A percentile compares a stretch with the other conserved stretches of the same genome.
phyloP scores from a whole-genome alignment of 2,329 filamentous ascomycete genomes.

The Paecilomyces variotii region DNA sequence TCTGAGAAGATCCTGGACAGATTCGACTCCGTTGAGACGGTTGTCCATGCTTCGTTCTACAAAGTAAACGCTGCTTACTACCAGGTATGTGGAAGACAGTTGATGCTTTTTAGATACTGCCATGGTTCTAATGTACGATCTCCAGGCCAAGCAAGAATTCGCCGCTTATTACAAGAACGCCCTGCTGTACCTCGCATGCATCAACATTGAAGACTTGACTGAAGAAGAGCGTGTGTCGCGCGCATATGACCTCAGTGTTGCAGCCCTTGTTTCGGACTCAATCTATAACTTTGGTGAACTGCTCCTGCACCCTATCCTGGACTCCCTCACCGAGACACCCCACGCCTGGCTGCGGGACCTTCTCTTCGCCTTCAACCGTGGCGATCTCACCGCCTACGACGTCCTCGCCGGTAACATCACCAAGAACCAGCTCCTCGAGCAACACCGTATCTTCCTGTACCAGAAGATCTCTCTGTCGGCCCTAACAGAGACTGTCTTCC shows the following conservation, averaged over 20 bases:
- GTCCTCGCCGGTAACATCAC: conserved; percentile 71
- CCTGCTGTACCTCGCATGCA: conserved; percentile 93
- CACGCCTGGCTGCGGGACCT: conserved; percentile 87
- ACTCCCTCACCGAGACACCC: conserved; percentile 65
- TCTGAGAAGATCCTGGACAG: conserved; percentile 81
- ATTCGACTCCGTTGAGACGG: conserved; percentile 91
- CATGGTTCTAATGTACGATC: conserved; percentile 2
- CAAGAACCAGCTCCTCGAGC: conserved; percentile 68
- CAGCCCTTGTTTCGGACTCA: conserved; percentile 82
- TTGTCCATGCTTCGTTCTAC: conserved; percentile 95
- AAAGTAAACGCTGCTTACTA: conserved; percentile 92
- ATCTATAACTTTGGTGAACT: conserved; percentile 99
- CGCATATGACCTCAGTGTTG: conserved; percentile 87
- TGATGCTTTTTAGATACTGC: background rate
- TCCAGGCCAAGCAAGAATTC: conserved; percentile 73
- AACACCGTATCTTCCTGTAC: conserved; percentile 76
- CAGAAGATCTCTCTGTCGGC: conserved; percentile 98
- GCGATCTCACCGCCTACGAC: conserved; percentile 82
- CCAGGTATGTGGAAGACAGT: conserved; percentile 47
- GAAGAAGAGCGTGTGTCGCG: conserved; percentile 68
- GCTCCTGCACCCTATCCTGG: conserved; percentile 91
- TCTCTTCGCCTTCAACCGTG: conserved; percentile 96
- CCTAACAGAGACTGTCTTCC: conserved; percentile 92
- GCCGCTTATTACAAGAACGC: conserved; percentile 96
- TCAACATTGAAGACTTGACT: conserved; percentile 70